phyloP scores from a whole-genome alignment of 169 alveolate species.

The Plasmodium inui region DNA sequence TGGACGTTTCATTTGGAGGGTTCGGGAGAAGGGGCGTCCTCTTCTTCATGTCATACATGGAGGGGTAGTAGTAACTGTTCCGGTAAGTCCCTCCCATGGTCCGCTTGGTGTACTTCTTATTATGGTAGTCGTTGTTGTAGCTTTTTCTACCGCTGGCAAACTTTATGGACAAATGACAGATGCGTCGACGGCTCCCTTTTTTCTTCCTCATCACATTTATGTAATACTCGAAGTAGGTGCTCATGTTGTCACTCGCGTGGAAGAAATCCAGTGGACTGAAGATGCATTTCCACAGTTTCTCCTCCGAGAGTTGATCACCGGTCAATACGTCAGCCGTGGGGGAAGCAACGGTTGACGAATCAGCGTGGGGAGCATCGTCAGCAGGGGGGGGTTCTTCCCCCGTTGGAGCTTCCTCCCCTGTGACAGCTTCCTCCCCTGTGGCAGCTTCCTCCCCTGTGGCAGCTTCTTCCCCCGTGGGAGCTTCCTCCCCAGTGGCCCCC shows the following conservation, averaged over 20 bases:
- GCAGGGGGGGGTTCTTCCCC: not conserved
- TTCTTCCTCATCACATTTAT: not conserved
- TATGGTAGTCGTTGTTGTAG: not conserved
- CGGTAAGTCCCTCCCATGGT: not conserved
- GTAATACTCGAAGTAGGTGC: conserved; percentile 36
- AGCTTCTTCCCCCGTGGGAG: not conserved
- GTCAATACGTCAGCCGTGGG: not conserved
- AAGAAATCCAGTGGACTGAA: conserved; percentile 42
- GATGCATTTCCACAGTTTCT: conserved; percentile 29
- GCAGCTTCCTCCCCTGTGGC: not conserved
- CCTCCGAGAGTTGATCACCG: not conserved
- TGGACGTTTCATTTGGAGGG: not conserved
- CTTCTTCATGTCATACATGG: not conserved
- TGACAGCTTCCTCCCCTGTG: not conserved
- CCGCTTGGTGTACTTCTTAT: not conserved
- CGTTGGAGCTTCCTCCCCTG: not conserved
- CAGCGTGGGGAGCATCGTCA: not conserved
- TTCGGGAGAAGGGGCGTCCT: not conserved
- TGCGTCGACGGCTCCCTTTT: not conserved
- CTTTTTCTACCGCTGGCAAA: not conserved
- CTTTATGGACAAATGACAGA: conserved; percentile 8
- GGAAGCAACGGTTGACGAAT: not conserved
- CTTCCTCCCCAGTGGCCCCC: not conserved
- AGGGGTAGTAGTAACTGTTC: not conserved
- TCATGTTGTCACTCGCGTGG: conserved; percentile 32